Percentiles rank a stretch among this genome's conserved stretches.
phyloP scores from a whole-genome alignment of 2,329 filamentous ascomycete genomes.

The Aspergillus phoenicis region DNA sequence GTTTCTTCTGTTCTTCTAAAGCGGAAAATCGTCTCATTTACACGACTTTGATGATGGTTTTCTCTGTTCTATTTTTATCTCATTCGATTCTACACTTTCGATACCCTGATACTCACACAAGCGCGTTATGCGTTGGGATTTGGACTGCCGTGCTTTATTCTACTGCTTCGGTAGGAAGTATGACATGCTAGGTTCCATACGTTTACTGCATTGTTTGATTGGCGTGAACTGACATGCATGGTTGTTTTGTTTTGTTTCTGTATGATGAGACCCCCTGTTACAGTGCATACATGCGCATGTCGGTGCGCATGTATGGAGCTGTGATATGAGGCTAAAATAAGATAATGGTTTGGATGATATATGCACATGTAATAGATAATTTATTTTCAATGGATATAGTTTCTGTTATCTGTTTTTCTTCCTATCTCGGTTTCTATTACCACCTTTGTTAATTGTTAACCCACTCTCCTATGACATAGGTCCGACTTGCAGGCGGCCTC shows the following conservation, averaged over 20 bases:
- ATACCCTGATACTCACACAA: slow-evolving; percentile 10
- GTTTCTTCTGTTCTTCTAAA: not conserved
- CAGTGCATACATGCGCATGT: too few relatives aligned
- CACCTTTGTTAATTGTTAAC: not conserved
- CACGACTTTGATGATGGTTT: not conserved
- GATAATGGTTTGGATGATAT: not conserved
- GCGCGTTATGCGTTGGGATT: not conserved
- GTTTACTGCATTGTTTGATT: not conserved
- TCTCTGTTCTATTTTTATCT: not conserved
- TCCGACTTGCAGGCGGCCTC: not conserved
- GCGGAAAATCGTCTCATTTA: not conserved
- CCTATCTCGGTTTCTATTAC: not conserved
- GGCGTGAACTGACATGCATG: not conserved
- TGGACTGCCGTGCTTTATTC: too few relatives aligned
- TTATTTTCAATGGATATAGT: not conserved
- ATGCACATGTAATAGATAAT: not conserved
- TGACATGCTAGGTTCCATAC: not conserved
- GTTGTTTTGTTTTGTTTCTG: not conserved
- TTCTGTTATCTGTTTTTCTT: not conserved
- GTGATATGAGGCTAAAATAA: not conserved
- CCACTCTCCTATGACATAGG: not conserved
- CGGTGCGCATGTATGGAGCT: not conserved
- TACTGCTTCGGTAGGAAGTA: not conserved
- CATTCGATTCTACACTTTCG: not conserved
- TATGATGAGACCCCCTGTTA: not conserved